Base-by-base conservation (phyloP, 164 flowering plant species). In the Nelumbo lutea region DNA sequence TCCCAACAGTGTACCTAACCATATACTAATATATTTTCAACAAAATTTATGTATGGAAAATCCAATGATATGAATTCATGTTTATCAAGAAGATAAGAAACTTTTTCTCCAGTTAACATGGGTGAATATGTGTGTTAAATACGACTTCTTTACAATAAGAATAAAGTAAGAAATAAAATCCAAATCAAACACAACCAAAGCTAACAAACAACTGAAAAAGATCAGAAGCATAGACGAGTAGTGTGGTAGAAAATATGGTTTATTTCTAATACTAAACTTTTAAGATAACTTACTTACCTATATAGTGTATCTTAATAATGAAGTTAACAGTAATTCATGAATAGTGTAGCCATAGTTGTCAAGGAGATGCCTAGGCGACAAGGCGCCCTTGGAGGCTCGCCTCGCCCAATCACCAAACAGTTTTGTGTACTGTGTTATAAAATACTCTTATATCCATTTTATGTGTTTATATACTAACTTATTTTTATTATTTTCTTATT, bases 1-100 rank as follows among this genome's bases (percentile, higher is more conserved):
- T 96, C 42, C 99, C 99, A 61, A 93, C 99, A 27, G 97, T 93
- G 72, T 96, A 96, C 79, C 99, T 96, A 83, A 63, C 42, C 69
- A 81, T 0, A 72, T 64, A 60, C n/a, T 38, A 57, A 1, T 15
- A 47, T 10, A 2, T 13, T 14, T 58, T 59, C 64, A 64, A n/a
- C 4, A 2, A 45, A 64, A 57, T 4, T 14, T 40, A 56, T 44
- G 3, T 14, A 45, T 15, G 14, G 55, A 3, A 63, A 69, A 43
- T 15, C 8, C 39, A 14, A 55, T 39, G 67, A 39, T 15, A 64
- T 40, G 63, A 15, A 51, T 41, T 48, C 42, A 11, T 11, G 59
- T 53, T 41, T 13, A 44, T 3, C 71, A 50, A 5, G 44, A n/a
- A 58, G 10, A 27, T 27, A 27, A 27, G 27, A 27, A 40, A 51